Base-by-base conservation (phyloP, 1,284 basidiomycete genomes). In the Cryptococcus sp. region DNA sequence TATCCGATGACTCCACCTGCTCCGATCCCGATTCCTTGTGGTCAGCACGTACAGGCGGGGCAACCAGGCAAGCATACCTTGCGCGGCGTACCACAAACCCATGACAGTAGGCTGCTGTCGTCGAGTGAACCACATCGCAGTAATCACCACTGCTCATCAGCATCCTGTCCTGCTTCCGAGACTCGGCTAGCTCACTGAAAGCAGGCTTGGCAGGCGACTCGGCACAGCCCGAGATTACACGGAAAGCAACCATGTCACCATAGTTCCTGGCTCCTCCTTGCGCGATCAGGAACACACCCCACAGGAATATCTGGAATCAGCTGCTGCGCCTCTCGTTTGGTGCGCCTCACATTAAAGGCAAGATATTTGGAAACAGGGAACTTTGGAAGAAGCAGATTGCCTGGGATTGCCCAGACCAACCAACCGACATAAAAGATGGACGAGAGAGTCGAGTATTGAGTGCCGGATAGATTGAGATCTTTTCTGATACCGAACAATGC, bases 401-500 rank as follows among this genome's bases (percentile, higher is more conserved):
- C 75, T 0, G 79, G 79, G 39, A 79, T 69, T 0, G 78, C 78
- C 78, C 78, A 79, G 2, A 61, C 70, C 4, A 79, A 55, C 78
- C 77, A 78, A 21, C 78, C 78, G 46, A 78, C 43, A 34, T 58
- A 58, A 64, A 78, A 78, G 42, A 77, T 61, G 31, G 52, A 53
- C 22, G 67, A 69, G 11, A 76, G 64, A 69, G 72, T 74, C 1
- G 66, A 70, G 57, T 74, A 76, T 40, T 72, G 51, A 9, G 54
- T 61, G 5, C 66, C 64, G 11, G 47, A 46, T 9, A 76, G 65
- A 32, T 70, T 56, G n/a, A 73, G 60, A 47, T 72, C 75, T 4
- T 61, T 54, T 50, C 69, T 72, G 59, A 76, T 71, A 11, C 66
- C 72, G 51, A 72, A 74, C 36, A 74, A 70, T 23, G 69, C 72